Conservation (phyloP, 768 basidiomycete genomes). For the Macrolepiota fuliginosa region DNA sequence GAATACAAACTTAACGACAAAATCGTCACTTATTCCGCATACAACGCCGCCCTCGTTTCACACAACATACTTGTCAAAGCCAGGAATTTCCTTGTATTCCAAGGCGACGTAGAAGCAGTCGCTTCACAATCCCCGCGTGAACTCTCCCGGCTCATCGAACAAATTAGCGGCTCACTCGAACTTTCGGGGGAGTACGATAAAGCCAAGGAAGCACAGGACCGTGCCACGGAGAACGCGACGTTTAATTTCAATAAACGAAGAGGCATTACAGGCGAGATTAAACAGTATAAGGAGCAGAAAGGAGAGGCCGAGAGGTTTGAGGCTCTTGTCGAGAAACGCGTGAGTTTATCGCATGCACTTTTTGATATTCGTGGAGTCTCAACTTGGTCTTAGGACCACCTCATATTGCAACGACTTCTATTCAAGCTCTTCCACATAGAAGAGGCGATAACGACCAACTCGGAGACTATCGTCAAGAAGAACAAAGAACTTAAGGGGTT, state of each 20-base stretch:
- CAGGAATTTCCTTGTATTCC: constrained; percentile 99
- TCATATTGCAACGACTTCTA: constrained; percentile 78
- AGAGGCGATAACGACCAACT: constrained; percentile 71
- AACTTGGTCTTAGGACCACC: constrained; percentile 57
- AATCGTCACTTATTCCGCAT: constrained; percentile 81
- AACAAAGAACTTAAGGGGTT: constrained; percentile 70
- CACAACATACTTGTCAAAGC: constrained; percentile 99
- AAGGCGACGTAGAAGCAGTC: constrained; percentile 97
- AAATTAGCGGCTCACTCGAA: constrained; percentile 93
- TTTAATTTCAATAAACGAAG: constrained; percentile 93
- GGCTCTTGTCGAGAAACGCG: constrained; percentile 68
- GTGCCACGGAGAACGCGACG: constrained; percentile 91
- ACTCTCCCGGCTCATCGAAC: constrained; percentile 87
- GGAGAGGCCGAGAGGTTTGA: constrained; percentile 89
- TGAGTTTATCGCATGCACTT: constrained; percentile 31
- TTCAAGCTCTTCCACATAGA: constrained; percentile 93
- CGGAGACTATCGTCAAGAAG: constrained; percentile 65
- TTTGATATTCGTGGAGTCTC: background rate
- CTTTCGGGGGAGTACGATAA: constrained; percentile 85
- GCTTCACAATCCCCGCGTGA: constrained; percentile 93
- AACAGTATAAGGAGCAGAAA: constrained; percentile 97
- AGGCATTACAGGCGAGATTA: constrained; percentile 92
- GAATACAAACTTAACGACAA: constrained; percentile 87
- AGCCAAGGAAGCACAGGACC: constrained; percentile 82
- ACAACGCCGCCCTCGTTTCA: constrained; percentile 81